Evolutionary conservation across 1,284 basidiomycete species (phyloP).

Genomic region (Cutaneotrichosporon spelunceum): DNA sequence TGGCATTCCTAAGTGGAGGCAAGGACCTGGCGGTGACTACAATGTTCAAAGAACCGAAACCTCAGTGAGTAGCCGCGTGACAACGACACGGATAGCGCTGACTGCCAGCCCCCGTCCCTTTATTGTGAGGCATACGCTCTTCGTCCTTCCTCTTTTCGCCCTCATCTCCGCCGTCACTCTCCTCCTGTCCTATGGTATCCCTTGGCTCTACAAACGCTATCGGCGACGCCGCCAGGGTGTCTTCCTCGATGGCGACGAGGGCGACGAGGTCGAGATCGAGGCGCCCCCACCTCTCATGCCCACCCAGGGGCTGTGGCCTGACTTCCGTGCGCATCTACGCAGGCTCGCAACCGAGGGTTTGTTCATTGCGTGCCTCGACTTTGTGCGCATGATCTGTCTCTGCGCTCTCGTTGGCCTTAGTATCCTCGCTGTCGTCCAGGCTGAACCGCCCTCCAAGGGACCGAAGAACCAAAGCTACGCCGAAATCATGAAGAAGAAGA

Average conservation of each 20-base stretch:
- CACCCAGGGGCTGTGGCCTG: constrained; percentile 43
- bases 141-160: constrained; percentile 45
- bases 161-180: constrained; percentile 35
- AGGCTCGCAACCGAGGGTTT: constrained; percentile 42
- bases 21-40: not conserved
- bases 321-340: constrained; percentile 42
- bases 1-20: not conserved
- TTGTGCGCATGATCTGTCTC: constrained; percentile 40
- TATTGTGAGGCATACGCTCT: constrained; percentile 40
- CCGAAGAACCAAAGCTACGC: not conserved
- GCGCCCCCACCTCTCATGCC: constrained; percentile 37
- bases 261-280: constrained; percentile 25
- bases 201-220: constrained; percentile 9
- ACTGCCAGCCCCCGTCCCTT: constrained; percentile 37
- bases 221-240: constrained; percentile 27
- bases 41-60: not conserved
- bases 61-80: constrained; percentile 10
- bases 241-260: constrained; percentile 30
- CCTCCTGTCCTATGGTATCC: constrained; percentile 31
- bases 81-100: not conserved
- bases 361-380: constrained; percentile 42
- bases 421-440: constrained; percentile 47
- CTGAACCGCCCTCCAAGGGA: constrained; percentile 38
- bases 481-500: constrained; percentile 14
- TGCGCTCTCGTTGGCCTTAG: constrained; percentile 44